Evolutionary conservation across 1,284 basidiomycete genomes (phyloP), one percentile per base, ranked within the genome.

Genomic region (Ganoderma sinense): DNA sequence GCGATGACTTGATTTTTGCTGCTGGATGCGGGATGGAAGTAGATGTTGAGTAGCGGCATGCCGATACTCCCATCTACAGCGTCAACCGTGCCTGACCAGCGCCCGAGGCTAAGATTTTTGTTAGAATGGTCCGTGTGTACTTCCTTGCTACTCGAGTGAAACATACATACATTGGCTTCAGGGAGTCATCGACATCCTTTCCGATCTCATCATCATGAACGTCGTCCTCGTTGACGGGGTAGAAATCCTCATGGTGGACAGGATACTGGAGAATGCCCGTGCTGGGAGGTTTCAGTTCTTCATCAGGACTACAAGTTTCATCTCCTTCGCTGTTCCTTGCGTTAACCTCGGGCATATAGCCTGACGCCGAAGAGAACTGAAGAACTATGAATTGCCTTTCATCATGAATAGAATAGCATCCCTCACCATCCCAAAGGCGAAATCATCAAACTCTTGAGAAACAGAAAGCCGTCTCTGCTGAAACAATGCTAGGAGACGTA

Each of bases 381-480:
- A 8, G 31, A 26, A 5, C 13, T 14, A 51, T 26, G 23, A 53
- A 23, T 26, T 4, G 48, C 23, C 1, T 26, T 26, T 26, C 48
- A 29, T 53, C 11, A 23, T 14, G 23, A 53, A 53, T 53, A 26
- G 48, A 5, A 26, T n/a, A 11, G 8, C 23, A 53, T 23, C 14
- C 66, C 74, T 43, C n/a, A 78, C 75, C 51, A 76, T 71, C 4
- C 73, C 77, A 23, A 69, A 72, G 0, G 75, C 72, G 20, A 70
- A 71, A 10, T 73, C 70, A 31, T 67, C 64, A 33, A 78, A 56
- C 58, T 78, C 75, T 23, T 69, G 69, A 14, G 64, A 45, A 2
- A 73, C 66, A 45, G 66, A 56, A 8, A 77, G 67, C 20, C 74
- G 74, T 33, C 75, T 73, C 48, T 78, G 75, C 20, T 69, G 62